Conservation (phyloP, 2,329 filamentous ascomycete genomes). For the Teratosphaeria gauchensis region DNA sequence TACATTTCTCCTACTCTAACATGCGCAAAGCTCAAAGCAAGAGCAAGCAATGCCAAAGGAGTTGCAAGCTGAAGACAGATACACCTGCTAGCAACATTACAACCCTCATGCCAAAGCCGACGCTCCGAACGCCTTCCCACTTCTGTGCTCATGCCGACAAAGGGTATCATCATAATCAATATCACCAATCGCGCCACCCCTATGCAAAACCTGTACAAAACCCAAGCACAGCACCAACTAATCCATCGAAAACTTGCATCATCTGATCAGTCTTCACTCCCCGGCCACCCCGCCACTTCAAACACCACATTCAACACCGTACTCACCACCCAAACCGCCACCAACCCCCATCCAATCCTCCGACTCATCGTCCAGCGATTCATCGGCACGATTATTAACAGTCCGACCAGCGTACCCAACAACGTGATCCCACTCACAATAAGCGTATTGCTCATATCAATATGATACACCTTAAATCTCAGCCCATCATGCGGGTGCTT, state of each 20-base stretch:
- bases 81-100: too few relatives aligned
- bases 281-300: slow-evolving; percentile 46
- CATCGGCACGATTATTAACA: slow-evolving; percentile 72
- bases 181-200: too few relatives aligned
- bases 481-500: slow-evolving; percentile 58
- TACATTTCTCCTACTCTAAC: too few relatives aligned
- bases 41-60: too few relatives aligned
- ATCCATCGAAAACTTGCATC: background rate
- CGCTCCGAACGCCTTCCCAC: too few relatives aligned
- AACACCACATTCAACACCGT: slow-evolving; percentile 73
- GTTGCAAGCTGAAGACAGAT: too few relatives aligned
- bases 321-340: slow-evolving; percentile 70
- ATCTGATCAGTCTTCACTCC: slow-evolving; percentile 1
- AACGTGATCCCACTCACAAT: slow-evolving; percentile 79
- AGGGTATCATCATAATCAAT: background rate
- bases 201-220: background rate
- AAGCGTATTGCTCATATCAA: slow-evolving; percentile 75
- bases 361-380: slow-evolving; percentile 80
- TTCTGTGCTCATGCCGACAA: too few relatives aligned
- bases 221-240: background rate
- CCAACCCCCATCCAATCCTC: slow-evolving; percentile 70
- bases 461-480: slow-evolving; percentile 66
- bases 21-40: too few relatives aligned
- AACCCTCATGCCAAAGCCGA: too few relatives aligned
- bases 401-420: slow-evolving; percentile 64